phyloP scores from a whole-genome alignment of 805 yeast species.

The Metschnikowia cerradonensis region DNA sequence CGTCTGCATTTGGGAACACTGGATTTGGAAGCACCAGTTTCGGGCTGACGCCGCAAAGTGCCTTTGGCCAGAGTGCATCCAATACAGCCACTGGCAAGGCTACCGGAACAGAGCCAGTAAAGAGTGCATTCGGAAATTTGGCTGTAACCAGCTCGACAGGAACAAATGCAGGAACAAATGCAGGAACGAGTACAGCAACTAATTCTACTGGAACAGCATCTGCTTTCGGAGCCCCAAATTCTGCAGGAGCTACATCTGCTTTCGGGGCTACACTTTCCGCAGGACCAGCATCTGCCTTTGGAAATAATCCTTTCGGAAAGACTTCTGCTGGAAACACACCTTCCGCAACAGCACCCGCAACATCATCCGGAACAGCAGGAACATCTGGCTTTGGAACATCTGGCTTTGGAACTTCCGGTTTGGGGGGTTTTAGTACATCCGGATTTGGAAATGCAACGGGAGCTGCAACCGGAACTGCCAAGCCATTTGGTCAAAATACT shows the following conservation, averaged over 20 bases:
- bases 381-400: background rate
- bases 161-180: too few species aligned
- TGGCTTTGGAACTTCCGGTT: too few species aligned
- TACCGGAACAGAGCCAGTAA: background rate
- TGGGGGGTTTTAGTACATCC: too few species aligned
- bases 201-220: background rate
- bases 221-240: slow-evolving; percentile 7
- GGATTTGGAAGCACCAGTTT: slow-evolving; percentile 4
- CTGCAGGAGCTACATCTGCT: slow-evolving; percentile 1
- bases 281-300: background rate
- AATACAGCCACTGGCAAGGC: background rate
- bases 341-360: background rate
- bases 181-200: too few species aligned
- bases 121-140: slow-evolving; percentile 15
- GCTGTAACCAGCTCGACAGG: background rate
- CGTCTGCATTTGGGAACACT: slow-evolving; percentile 6
- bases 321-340: background rate
- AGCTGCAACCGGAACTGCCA: background rate
- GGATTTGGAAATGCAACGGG: background rate
- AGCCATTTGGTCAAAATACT: background rate
- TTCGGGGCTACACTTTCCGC: background rate
- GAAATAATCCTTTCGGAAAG: background rate
- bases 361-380: background rate
- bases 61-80: background rate
- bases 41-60: background rate